A percentile compares a stretch with the other conserved stretches of the same genome.
Evolutionary conservation across 208 protist species (phyloP).

Genomic region (Trypanosoma brucei): DNA sequence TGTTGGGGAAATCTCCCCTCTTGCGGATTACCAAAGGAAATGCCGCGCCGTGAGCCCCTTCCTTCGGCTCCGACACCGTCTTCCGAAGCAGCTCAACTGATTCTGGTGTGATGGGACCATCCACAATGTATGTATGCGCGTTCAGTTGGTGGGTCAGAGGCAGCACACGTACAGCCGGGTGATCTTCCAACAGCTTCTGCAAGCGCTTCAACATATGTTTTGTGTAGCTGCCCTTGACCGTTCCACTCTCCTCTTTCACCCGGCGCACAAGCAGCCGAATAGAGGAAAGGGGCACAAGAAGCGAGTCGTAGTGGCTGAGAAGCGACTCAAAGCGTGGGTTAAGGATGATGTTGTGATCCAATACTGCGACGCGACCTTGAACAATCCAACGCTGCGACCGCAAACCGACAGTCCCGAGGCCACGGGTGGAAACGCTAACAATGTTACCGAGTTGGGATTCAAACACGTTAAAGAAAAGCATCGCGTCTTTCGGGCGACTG

Average conservation of each 20-base stretch:
- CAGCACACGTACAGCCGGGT: slow-evolving; percentile 62
- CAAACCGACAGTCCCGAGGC: slow-evolving; percentile 55
- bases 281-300: slow-evolving; percentile 72
- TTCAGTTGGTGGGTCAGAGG: slow-evolving; percentile 73
- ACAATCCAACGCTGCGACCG: slow-evolving; percentile 77
- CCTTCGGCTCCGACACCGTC: slow-evolving; percentile 20
- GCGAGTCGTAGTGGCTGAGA: slow-evolving; percentile 75
- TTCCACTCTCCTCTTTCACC: slow-evolving; percentile 36
- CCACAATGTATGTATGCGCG: slow-evolving; percentile 66
- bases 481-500: slow-evolving; percentile 55
- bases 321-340: slow-evolving; percentile 76
- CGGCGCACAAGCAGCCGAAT: slow-evolving; percentile 69
- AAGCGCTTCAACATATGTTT: slow-evolving; percentile 40
- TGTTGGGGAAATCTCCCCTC: not conserved
- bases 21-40: slow-evolving; percentile 19
- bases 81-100: slow-evolving; percentile 44
- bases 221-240: slow-evolving; percentile 57
- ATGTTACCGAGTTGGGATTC: slow-evolving; percentile 58
- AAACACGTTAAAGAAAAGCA: slow-evolving; percentile 57
- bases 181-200: slow-evolving; percentile 28
- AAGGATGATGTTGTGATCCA: slow-evolving; percentile 85
- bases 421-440: slow-evolving; percentile 43
- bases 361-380: slow-evolving; percentile 81
- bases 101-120: slow-evolving; percentile 44
- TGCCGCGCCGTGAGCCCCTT: slow-evolving; percentile 2